Percentiles rank a stretch among this genome's conserved stretches.
Conservation (phyloP, 768 basidiomycete species). For the Naganishia antarctica region DNA sequence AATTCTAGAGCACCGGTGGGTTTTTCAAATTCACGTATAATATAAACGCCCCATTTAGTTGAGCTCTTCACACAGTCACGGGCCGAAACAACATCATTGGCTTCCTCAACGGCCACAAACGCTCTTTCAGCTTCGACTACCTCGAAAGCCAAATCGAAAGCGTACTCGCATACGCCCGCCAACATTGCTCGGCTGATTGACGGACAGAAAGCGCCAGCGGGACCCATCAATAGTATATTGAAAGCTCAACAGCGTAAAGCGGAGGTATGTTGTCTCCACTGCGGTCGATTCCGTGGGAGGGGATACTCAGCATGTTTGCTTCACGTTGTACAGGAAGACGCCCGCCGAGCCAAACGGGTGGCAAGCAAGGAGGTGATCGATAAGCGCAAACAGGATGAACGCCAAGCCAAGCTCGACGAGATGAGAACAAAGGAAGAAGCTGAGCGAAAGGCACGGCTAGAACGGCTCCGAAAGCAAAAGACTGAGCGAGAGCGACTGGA, state of each 20-base stretch:
- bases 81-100: neutral
- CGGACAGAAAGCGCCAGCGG: conserved; percentile 24
- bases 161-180: neutral
- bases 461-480: conserved; percentile 22
- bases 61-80: neutral
- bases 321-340: conserved; percentile 16
- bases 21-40: neutral
- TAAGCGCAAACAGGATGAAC: conserved; percentile 27
- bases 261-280: conserved; percentile 4
- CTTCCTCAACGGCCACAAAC: conserved; percentile 6
- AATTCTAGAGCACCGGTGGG: conserved; percentile 9
- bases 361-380: conserved; percentile 25
- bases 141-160: neutral
- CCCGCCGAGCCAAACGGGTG: conserved; percentile 15
- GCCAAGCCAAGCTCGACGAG: conserved; percentile 9
- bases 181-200: conserved; percentile 25
- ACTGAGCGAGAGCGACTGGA: conserved; percentile 21
- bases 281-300: too few relatives aligned
- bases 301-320: neutral
- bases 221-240: conserved; percentile 19
- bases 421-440: conserved; percentile 19
- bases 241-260: conserved; percentile 26
- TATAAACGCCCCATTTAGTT: neutral
- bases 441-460: conserved; percentile 11
- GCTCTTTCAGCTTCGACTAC: conserved; percentile 1